Base-by-base conservation (phyloP, 495 filamentous ascomycete genomes). In the Daldinia childiae region DNA sequence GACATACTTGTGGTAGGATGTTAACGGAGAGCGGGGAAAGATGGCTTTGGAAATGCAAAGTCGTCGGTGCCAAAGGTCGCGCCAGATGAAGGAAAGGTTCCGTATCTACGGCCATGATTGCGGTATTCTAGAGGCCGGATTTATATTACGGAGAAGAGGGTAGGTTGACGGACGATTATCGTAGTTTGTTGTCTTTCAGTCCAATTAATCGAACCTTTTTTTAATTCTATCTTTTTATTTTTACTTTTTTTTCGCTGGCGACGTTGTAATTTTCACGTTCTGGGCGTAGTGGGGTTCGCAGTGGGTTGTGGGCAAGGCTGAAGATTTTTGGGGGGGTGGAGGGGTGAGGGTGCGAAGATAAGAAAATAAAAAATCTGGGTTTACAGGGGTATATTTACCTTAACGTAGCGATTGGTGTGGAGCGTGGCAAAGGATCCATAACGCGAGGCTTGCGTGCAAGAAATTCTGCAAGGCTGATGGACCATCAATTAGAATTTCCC, bases 1-100 rank as follows among this genome's bases (percentile, higher is more conserved):
- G 48, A 61, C 87, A 70, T 88, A 96, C 95, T 87, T 97, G 95
- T 76, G 95, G 94, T 80, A 98, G 96, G 79, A 99, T 91, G 72
- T 92, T 88, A 74, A 98, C 93, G 82, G 90, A 92, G 74, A 99
- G 85, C 80, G 95, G 96, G 79, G 93, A 89, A 75, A 92, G 96
- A 65, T 90, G 91, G 66, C 89, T 89, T 79, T 93, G 91, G 78
- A 90, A 89, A 76, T 90, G 92, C 74, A 93, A 85, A 34, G 87
- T 82, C 66, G 89, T 89, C 67, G 92, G 92, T 77, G 92, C 93
- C 74, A 99, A 85, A 62, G 95, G 95, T 76, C 95, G 89, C 77
- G 95, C 91, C 67, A 99, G 91, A 80, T 99, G 96, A 74, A 99
- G 86, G 83, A 97, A 98, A 32, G 91, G 91, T 76, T 93, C 90